Percentiles rank a stretch among this genome's conserved stretches.
Evolutionary conservation across 1,284 basidiomycete genomes (phyloP).

Genomic region (Schizophyllum commune): DNA sequence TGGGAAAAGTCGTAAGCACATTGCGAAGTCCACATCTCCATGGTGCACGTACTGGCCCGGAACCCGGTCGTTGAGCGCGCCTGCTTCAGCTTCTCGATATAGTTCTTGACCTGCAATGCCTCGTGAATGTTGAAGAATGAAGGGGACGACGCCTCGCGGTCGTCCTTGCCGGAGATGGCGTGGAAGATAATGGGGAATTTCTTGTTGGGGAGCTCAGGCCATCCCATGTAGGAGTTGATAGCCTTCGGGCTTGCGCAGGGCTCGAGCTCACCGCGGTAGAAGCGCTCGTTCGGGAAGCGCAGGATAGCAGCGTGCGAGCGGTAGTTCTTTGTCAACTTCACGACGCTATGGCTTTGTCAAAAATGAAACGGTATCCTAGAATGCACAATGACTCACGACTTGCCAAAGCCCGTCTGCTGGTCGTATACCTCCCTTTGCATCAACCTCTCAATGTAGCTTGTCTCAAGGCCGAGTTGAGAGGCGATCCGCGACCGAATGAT

Average conservation of each 20-base stretch:
- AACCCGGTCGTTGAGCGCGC: constrained; percentile 16
- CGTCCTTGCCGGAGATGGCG: constrained; percentile 31
- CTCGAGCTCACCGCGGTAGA: constrained; percentile 43
- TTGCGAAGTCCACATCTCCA: background rate
- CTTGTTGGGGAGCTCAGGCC: constrained; percentile 20
- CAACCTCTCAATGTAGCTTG: constrained; percentile 47
- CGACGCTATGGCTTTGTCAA: too few relatives aligned
- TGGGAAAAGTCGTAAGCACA: constrained; percentile 9
- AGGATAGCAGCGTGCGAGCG: constrained; percentile 48
- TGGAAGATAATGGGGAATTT: constrained; percentile 40
- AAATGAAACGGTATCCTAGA: too few relatives aligned
- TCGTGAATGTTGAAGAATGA: constrained; percentile 40
- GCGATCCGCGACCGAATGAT: constrained; percentile 45
- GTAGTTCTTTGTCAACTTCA: constrained; percentile 46
- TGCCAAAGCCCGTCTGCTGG: constrained; percentile 24
- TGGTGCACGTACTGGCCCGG: constrained; percentile 22
- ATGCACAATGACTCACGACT: too few relatives aligned
- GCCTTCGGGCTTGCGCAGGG: constrained; percentile 27
- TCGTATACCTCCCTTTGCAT: constrained; percentile 41
- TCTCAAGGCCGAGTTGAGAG: constrained; percentile 36
- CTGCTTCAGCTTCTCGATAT: constrained; percentile 22
- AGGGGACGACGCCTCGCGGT: constrained; percentile 31
- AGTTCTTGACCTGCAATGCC: constrained; percentile 28
- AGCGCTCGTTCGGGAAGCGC: constrained; percentile 44
- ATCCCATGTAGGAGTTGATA: constrained; percentile 27